Conservation (phyloP, 192 early-diverging fungal species). For the Umbelopsis vinacea region DNA sequence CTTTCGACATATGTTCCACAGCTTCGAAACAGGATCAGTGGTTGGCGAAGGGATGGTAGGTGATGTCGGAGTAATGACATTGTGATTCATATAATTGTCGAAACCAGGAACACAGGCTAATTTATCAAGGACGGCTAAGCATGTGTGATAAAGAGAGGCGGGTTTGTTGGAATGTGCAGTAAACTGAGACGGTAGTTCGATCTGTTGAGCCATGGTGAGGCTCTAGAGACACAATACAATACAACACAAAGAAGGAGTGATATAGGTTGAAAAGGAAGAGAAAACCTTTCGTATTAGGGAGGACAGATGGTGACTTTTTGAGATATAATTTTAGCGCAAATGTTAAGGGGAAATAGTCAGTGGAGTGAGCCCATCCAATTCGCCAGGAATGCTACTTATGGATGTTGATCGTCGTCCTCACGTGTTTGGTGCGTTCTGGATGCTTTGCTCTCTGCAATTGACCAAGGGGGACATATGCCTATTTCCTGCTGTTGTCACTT, state of each 20-base stretch:
- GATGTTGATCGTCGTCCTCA: slow-evolving; percentile 9
- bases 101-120: slow-evolving; percentile 72
- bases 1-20: slow-evolving; percentile 78
- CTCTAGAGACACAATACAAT: not conserved
- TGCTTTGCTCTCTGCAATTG: not conserved
- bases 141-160: slow-evolving; percentile 74
- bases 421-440: slow-evolving; percentile 13
- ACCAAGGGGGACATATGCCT: not conserved
- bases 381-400: slow-evolving; percentile 6
- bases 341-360: not conserved
- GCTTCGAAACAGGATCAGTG: slow-evolving; percentile 67
- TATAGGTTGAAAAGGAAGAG: not conserved
- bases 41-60: slow-evolving; percentile 34
- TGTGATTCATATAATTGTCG: slow-evolving; percentile 59
- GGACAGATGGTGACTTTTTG: not conserved
- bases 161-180: slow-evolving; percentile 38
- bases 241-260: slow-evolving; percentile 4
- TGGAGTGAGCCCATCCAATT: not conserved
- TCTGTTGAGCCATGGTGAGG: slow-evolving; percentile 14
- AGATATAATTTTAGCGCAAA: slow-evolving; percentile 6
- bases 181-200: not conserved
- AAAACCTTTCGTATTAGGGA: slow-evolving; percentile 12
- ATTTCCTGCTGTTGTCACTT: too few species aligned
- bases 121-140: slow-evolving; percentile 68
- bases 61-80: slow-evolving; percentile 43